A percentile compares a stretch with the other conserved stretches of the same genome.
Evolutionary conservation across 805 yeast species (phyloP).

Genomic region (Jamesozyma lodderae): DNA sequence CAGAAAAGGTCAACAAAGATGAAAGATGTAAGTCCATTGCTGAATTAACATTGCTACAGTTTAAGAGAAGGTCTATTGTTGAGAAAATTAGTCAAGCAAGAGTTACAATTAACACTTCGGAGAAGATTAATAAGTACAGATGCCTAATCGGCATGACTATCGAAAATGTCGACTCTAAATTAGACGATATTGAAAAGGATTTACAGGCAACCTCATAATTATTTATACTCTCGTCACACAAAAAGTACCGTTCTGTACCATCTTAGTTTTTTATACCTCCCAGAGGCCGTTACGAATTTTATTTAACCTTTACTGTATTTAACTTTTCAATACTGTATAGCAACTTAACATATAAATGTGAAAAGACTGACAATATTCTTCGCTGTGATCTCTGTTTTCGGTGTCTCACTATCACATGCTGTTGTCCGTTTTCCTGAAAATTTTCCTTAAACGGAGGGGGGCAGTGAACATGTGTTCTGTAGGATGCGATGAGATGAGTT

Average conservation of each 20-base stretch:
- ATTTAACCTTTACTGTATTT: too few species aligned
- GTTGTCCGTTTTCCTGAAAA: too few species aligned
- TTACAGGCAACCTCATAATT: slow-evolving; percentile 17
- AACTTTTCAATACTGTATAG: too few species aligned
- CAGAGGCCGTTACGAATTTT: too few species aligned
- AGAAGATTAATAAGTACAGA: slow-evolving; percentile 70
- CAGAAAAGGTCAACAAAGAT: neutral
- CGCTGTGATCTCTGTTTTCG: too few species aligned
- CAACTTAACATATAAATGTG: too few species aligned
- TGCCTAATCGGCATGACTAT: slow-evolving; percentile 67
- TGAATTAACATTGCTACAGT: slow-evolving; percentile 45
- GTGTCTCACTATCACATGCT: too few species aligned
- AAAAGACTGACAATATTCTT: too few species aligned
- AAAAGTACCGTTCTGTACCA: too few species aligned
- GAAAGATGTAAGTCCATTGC: slow-evolving; percentile 26
- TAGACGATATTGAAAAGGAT: slow-evolving; percentile 64
- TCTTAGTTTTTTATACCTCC: too few species aligned
- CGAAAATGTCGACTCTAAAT: slow-evolving; percentile 70
- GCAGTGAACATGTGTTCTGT: too few species aligned
- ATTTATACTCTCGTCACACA: neutral
- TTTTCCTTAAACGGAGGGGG: too few species aligned
- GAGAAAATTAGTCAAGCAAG: slow-evolving; percentile 44
- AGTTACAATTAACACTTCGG: slow-evolving; percentile 36
- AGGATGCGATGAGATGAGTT: slow-evolving; percentile 26
- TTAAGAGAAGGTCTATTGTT: slow-evolving; percentile 36